Base-by-base conservation (phyloP, 148 eudicot species). In the Pouteria glomerata region DNA sequence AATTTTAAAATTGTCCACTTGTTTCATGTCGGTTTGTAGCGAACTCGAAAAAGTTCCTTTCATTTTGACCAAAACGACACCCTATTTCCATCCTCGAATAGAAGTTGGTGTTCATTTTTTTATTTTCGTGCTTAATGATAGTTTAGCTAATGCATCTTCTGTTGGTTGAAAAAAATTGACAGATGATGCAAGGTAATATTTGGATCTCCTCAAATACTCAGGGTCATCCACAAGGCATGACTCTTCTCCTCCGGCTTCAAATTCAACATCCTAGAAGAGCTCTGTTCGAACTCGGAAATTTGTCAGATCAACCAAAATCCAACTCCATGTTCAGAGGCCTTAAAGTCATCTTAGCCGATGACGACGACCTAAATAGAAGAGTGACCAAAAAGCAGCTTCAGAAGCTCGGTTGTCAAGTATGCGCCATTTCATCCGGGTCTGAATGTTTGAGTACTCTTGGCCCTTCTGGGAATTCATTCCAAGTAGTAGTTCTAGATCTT, bases 161-260 rank as follows among this genome's bases (percentile, higher is more conserved):
- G n/a, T 57, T 59, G 55, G 31, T 23, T 14, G 45, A 27, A 30
- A 44, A 10, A 45, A 60, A 11, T 66, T 45, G 72, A 50, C 86
- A 76, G 92, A 88, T 90, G 90, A 84, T 90, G 92, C 96, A 87
- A 74, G 96, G 92, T 33, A 85, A 86, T 64, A 87, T 90, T 63
- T 87, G 96, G 96, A 79, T 87, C 72, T 80, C 90, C 44, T 74
- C 74, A 8, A 74, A 81, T 77, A 21, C 83, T 21, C 74, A 31
- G 41, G 91, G 91, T 45, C 72, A 74, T 8, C 82, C 81, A 7
- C 87, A 82, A 66, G 78, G 78, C 65, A 90, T 85, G 84, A 82
- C 82, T 73, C 92, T 87, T 51, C 74, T 84, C 45, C 85, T 90
- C 3, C 80, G 84, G 69, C 82, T 87, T 57, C 91, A 87, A 63